Evolutionary conservation across 1,139 yeast species (phyloP).

Genomic region (Blastobotrys proliferans): DNA sequence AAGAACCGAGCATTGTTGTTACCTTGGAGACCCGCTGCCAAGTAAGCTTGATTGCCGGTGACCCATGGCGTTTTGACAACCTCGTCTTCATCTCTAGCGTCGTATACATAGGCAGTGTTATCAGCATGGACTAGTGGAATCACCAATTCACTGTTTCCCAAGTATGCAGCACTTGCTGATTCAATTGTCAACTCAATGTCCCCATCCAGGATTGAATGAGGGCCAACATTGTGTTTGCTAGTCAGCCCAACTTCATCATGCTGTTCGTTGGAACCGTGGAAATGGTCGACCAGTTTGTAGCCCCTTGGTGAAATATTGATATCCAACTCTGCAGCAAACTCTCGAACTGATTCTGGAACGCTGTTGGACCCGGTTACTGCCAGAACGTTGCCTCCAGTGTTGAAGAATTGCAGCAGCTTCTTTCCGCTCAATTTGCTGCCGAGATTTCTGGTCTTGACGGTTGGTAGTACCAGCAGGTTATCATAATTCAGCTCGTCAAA

Average conservation of each 20-base stretch:
- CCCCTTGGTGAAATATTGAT: slow-evolving; percentile 80
- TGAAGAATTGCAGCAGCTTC: slow-evolving; percentile 50
- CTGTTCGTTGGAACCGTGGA: slow-evolving; percentile 36
- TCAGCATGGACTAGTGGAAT: slow-evolving; percentile 68
- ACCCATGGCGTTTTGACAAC: slow-evolving; percentile 55
- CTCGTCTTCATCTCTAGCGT: slow-evolving; percentile 42
- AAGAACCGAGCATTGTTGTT: slow-evolving; percentile 70
- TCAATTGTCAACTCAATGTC: slow-evolving; percentile 1
- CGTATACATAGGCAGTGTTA: slow-evolving; percentile 60
- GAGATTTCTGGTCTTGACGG: slow-evolving; percentile 35
- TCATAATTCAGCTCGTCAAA: slow-evolving; percentile 47
- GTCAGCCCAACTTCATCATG: slow-evolving; percentile 24
- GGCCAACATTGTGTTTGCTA: slow-evolving; percentile 3
- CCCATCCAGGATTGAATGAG: not conserved
- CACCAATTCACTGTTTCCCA: slow-evolving; percentile 60
- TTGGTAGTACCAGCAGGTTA: slow-evolving; percentile 54
- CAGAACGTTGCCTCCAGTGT: slow-evolving; percentile 70
- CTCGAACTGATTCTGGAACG: slow-evolving; percentile 65
- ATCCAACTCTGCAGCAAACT: slow-evolving; percentile 74
- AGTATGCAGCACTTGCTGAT: slow-evolving; percentile 49
- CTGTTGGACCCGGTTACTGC: slow-evolving; percentile 54
- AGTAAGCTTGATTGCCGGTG: slow-evolving; percentile 72
- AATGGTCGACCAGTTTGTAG: slow-evolving; percentile 64
- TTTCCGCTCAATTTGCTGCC: slow-evolving; percentile 43
- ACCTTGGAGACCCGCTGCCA: slow-evolving; percentile 81